Base-by-base conservation (phyloP, 2,329 filamentous ascomycete genomes). In the Fusarium sp. region DNA sequence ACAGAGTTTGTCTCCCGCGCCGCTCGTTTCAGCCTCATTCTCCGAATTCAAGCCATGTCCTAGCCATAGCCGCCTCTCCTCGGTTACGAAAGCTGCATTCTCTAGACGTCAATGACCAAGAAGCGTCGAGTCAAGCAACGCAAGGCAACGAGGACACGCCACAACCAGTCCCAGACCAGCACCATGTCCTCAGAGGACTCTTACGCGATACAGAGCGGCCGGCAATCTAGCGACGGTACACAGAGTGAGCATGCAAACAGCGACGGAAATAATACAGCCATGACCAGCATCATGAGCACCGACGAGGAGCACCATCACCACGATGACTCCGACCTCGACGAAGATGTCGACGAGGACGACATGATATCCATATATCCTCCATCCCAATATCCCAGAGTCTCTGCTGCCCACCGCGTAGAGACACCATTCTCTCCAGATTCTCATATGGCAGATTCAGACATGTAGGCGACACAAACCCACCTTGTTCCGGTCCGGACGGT, bases 331-430 rank as follows among this genome's bases (percentile, higher is more conserved):
- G 65, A 64, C 13, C 55, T 65, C 36, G 68, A 70, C n/a, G 70
- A 76, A 46, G 65, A 64, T 34, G 60, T 65, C 41, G 68, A 70
- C 38, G 68, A 68, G 22, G 63, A 66, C 38, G 81, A 83, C 42
- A 77, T 79, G 34, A 71, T 72, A n/a, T 81, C 81, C 6, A 64
- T 80, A 12, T 82, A 81, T 55, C 73, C 80, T 8, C 69, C 73
- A 31, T 79, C 76, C 53, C 74, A 76, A 41, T 79, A 80, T 58
- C 79, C 77, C 4, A 68, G 71, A 13, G 64, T 76, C n/a, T 61
- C 76, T 22, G 66, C 72, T 38, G 68, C 73, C 25, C 76, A 78
- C 57, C 73, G 73, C 15, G 66, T 75, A 22, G 77, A 77, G 44
- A 71, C 75, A 45, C 73, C 75, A 19, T 70, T 75, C 55, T 57